Evolutionary conservation across 1,284 basidiomycete species (phyloP), one percentile per base, ranked within the genome.

Genomic region (Boletus albobrunnescens): DNA sequence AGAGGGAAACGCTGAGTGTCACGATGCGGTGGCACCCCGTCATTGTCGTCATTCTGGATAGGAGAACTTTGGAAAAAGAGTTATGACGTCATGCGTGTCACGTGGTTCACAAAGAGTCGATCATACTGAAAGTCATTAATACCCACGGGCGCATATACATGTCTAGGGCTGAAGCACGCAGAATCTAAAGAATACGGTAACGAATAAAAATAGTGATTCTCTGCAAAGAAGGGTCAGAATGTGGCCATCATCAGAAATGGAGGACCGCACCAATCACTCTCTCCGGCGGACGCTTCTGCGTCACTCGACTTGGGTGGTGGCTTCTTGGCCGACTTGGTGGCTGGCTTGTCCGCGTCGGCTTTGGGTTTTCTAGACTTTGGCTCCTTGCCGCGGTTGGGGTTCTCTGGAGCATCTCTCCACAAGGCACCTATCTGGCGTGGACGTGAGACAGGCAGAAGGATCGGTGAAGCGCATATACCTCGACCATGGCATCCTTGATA

Each of bases 401-500:
- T 81, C 55, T 81, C 78, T 2, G 76, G 76, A 0, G 78, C 70
- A 47, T 79, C 72, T 39, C 65, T 71, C 79, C 80, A 82, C 49
- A 76, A 46, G 1, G 57, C 66, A 6, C 72, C 78, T 50, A 82
- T 78, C 80, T 82, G 52, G 13, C 28, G 22, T 8, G 19, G 39
- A 27, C 5, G 20, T 67, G 50, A 60, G 53, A 33, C 19, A 36
- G 28, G 37, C 6, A 16, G 5, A 11, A 36, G n/a, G 17, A 22
- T 27, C 33, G 8, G 47, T 53, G 43, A 50, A 45, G 48, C 41
- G 66, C 33, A 27, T 67, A 32, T 58, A 78, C 79, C 51, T 73
- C 72, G 7, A 48, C 52, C 77, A 81, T 79, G 43, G 74, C 78
- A 6, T 79, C 77, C 58, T 73, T 79, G 53, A 63, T 53, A 10